These are phyloP conservation scores for Coemansia sp. DNA, from an alignment of 192 early-diverging fungal species.

Conservation along the genomic window DNA sequence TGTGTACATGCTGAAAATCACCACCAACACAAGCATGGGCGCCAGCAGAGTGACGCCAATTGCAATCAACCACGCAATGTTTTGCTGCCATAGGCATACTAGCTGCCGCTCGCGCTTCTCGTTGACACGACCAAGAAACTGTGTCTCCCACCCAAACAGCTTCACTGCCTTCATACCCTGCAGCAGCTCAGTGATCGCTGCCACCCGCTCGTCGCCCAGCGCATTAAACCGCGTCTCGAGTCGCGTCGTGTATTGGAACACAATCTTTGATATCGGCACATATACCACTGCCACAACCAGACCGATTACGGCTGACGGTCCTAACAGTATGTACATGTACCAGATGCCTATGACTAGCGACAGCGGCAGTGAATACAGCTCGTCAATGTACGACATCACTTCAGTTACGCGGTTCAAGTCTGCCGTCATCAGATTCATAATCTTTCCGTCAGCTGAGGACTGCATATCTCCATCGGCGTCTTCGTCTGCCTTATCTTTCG, in stretches of 20 bases:
- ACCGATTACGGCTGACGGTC: conserved; percentile 77
- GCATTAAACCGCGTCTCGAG: conserved; percentile 62
- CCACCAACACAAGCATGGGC: conserved; percentile 64
- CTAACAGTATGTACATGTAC: conserved; percentile 74
- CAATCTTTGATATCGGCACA: conserved; percentile 57
- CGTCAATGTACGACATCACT: conserved; percentile 58
- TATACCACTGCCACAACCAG: conserved; percentile 63
- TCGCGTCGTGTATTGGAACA: conserved; percentile 56
- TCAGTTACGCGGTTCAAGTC: conserved; percentile 68
- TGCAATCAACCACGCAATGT: conserved; percentile 57
- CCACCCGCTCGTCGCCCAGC: conserved; percentile 72
- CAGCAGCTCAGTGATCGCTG: conserved; percentile 78
- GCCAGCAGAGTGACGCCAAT: conserved; percentile 57
- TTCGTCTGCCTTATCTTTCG: conserved; percentile 18
- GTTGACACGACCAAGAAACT: conserved; percentile 67
- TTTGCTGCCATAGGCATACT: conserved; percentile 52
- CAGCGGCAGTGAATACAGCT: conserved; percentile 62
- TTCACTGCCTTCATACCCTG: conserved; percentile 92
- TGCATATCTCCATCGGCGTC: conserved; percentile 30
- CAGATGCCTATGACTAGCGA: conserved; percentile 65
- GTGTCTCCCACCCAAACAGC: conserved; percentile 80
- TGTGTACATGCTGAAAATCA: conserved; percentile 63
- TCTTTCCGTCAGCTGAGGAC: conserved; percentile 60
- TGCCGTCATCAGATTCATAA: conserved; percentile 71
- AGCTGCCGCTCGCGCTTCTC: conserved; percentile 67